A percentile compares a stretch with the other conserved stretches of the same genome.
Evolutionary conservation across 495 filamentous ascomycete genomes (phyloP).

Genomic region (Parachaetomium inaequale): DNA sequence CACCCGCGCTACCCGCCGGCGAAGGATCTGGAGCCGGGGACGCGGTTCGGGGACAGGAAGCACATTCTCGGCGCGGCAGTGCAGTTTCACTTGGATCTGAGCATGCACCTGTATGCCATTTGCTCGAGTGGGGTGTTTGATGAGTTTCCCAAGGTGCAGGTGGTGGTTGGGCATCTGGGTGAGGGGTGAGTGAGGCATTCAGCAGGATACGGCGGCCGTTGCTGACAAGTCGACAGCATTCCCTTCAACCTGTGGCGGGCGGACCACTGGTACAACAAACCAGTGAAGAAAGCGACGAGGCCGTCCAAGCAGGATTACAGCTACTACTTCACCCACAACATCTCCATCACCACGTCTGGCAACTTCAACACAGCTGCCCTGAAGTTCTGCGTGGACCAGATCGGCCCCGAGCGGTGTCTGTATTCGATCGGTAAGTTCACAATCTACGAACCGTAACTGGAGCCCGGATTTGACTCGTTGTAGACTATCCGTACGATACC

Average conservation of each 20-base stretch:
- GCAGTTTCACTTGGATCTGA: slow-evolving; percentile 40
- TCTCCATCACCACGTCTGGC: slow-evolving; percentile 62
- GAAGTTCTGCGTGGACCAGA: slow-evolving; percentile 45
- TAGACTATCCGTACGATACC: slow-evolving; percentile 42
- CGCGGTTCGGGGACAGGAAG: slow-evolving; percentile 27
- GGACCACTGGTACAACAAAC: slow-evolving; percentile 56
- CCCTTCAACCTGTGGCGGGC: slow-evolving; percentile 64
- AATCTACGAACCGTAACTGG: neutral
- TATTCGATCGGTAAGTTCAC: slow-evolving; percentile 37
- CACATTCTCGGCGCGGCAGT: slow-evolving; percentile 35
- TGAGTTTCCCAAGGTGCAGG: slow-evolving; percentile 51
- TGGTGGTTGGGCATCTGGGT: slow-evolving; percentile 61
- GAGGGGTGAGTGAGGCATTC: slow-evolving; percentile 42
- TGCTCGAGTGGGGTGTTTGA: slow-evolving; percentile 48
- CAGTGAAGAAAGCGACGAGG: slow-evolving; percentile 51
- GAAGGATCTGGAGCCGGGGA: slow-evolving; percentile 25
- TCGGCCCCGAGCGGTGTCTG: slow-evolving; percentile 37
- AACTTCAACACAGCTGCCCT: slow-evolving; percentile 57
- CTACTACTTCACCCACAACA: slow-evolving; percentile 58
- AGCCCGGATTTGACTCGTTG: neutral
- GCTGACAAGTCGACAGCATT: slow-evolving; percentile 36
- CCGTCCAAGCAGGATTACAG: slow-evolving; percentile 55
- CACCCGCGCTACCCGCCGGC: slow-evolving; percentile 50
- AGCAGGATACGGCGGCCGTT: neutral
- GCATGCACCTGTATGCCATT: slow-evolving; percentile 36